Base-by-base conservation (phyloP, 2,329 filamentous ascomycete genomes). In the Aschersonia sp. region DNA sequence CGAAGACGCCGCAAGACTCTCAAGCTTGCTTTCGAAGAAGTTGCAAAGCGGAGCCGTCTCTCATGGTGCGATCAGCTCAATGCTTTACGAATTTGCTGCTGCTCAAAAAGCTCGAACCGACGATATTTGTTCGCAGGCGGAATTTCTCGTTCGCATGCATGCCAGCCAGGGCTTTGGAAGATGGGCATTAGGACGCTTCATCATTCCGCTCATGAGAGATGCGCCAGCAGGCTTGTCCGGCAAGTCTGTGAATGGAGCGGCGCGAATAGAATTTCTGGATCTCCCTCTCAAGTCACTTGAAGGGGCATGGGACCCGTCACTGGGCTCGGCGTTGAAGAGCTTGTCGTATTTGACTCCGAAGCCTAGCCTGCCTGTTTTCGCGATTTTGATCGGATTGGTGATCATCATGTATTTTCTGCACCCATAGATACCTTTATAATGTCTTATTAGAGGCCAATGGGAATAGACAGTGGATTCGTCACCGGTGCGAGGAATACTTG, bases 141-240 rank as follows among this genome's bases (percentile, higher is more conserved):
- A 53, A 47, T 50, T 53, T 29, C 43, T 53, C 4, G 51, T 51
- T 5, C 51, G 51, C 20, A 49, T 53, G 48, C 51, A 53, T n/a
- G 46, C 51, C 3, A 47, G 48, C 38, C 45, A 53, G 6, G 47
- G 50, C 5, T 32, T 50, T 2, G 30, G 46, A 32, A 48, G 43
- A 42, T 44, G 48, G 12, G 40, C 51, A 7, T 12, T 51, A 2
- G 51, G 48, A 9, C 43, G 51, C 30, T 50, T 46, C n/a, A n/a
- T 50, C 6, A 44, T 53, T 28, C 51, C 51, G 9, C 42, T 44
- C 28, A 35, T 53, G 45, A 35, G 48, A 30, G 51, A 53, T 40
- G 47, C 49, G n/a, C 51, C 51, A 6, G 51, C 51, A 9, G 50
- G 45, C 6, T 43, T 51, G 4, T 48, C 51, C 28, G 47, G 42